These are phyloP conservation scores for Stenocarpella maydis DNA, from an alignment of 2,329 filamentous ascomycete genomes.

Conservation along the genomic window DNA sequence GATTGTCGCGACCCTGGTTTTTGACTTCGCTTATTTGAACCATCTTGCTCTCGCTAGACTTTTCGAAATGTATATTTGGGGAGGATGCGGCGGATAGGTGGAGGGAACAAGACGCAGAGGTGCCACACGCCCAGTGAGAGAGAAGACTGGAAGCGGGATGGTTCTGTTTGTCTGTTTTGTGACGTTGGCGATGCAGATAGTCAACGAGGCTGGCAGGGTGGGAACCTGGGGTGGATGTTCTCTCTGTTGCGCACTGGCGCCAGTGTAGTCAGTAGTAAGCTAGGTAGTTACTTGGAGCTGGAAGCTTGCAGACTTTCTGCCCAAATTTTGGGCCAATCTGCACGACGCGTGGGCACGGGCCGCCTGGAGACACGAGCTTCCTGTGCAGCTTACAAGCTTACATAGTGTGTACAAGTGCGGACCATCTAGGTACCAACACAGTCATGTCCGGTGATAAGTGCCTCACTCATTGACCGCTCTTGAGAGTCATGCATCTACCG, in stretches of 20 bases:
- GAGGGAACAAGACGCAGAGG: background rate
- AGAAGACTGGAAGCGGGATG: background rate
- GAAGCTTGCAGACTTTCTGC: conserved; percentile 22
- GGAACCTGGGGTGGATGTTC: conserved; percentile 19
- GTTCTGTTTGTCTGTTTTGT: conserved; percentile 34
- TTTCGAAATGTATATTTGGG: background rate
- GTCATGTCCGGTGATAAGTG: too few relatives aligned
- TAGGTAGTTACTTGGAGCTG: background rate
- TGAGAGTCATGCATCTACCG: too few relatives aligned
- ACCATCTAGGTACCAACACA: too few relatives aligned
- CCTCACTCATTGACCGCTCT: too few relatives aligned
- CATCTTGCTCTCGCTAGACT: conserved; percentile 61
- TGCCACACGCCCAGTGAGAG: background rate
- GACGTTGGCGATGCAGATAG: conserved; percentile 28
- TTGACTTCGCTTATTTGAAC: conserved; percentile 95
- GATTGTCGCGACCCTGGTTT: conserved; percentile 91
- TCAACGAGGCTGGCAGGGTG: conserved; percentile 30
- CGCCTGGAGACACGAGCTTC: conserved; percentile 9
- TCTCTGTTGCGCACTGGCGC: conserved; percentile 1
- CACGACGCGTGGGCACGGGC: conserved; percentile 26
- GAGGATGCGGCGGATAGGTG: background rate
- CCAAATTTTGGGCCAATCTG: conserved; percentile 30
- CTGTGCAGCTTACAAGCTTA: background rate
- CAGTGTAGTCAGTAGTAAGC: too few relatives aligned
- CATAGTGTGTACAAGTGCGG: too few relatives aligned